A percentile compares a stretch with the other conserved stretches of the same genome.
Evolutionary conservation across 2,329 filamentous ascomycete genomes (phyloP).

Genomic region (Verticillium nubilum): DNA sequence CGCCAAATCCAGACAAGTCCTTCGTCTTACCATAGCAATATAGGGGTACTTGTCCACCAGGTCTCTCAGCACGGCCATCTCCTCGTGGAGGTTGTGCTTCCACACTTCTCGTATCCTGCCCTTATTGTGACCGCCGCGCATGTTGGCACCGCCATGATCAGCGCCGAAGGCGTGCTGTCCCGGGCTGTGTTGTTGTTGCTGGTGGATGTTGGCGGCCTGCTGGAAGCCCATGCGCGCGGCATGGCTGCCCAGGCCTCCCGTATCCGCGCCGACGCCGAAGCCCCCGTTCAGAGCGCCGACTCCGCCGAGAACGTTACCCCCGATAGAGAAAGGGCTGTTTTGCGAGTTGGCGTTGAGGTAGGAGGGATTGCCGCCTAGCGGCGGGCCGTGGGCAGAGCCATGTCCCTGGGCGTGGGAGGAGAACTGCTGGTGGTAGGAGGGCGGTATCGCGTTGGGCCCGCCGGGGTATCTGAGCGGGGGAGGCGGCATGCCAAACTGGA

Average conservation of each 20-base stretch:
- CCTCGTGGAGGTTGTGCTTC: constrained; percentile 84
- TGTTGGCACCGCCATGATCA: constrained; percentile 16
- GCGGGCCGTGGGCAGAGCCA: constrained; percentile 38
- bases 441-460: constrained; percentile 36
- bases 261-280: constrained; percentile 47
- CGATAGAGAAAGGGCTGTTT: constrained; percentile 62
- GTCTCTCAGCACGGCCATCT: constrained; percentile 79
- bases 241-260: constrained; percentile 77
- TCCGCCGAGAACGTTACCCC: constrained; percentile 47
- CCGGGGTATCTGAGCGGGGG: constrained; percentile 39
- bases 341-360: constrained; percentile 67
- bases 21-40: constrained; percentile 81
- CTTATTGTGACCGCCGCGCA: constrained; percentile 58
- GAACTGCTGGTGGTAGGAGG: constrained; percentile 42
- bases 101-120: constrained; percentile 92
- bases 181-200: constrained; percentile 53
- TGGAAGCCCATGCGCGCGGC: constrained; percentile 84
- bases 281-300: constrained; percentile 38
- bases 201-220: constrained; percentile 57
- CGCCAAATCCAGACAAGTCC: background rate
- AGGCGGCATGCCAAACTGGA: constrained; percentile 29
- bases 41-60: constrained; percentile 89
- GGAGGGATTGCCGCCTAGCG: constrained; percentile 59
- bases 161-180: constrained; percentile 17
- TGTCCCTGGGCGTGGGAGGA: constrained; percentile 47